Evolutionary conservation across 306 rosid species (phyloP).

Genomic region (Prunus kanzakura): DNA sequence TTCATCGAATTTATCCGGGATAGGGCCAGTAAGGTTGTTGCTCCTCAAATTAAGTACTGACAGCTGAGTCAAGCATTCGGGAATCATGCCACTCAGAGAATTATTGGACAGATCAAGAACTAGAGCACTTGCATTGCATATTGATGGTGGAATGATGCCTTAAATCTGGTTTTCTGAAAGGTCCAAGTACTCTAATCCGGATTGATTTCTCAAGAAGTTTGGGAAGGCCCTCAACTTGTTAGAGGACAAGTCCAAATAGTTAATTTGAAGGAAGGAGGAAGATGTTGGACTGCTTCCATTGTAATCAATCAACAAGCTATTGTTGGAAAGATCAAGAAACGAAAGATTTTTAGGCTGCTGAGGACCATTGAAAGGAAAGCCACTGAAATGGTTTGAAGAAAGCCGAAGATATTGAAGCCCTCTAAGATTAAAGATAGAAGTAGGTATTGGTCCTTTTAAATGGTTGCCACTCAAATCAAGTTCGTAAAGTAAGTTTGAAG

Average conservation of each 20-base stretch:
- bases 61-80: too few species aligned
- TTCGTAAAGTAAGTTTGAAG: background rate
- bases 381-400: slow-evolving; percentile 21
- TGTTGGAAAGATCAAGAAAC: slow-evolving; percentile 17
- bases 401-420: slow-evolving; percentile 25
- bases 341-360: slow-evolving; percentile 1
- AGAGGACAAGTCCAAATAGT: slow-evolving; percentile 32
- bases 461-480: slow-evolving; percentile 44
- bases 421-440: slow-evolving; percentile 9
- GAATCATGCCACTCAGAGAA: too few species aligned
- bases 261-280: slow-evolving; percentile 5
- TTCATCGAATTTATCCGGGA: too few species aligned
- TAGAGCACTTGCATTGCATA: too few species aligned
- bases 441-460: slow-evolving; percentile 38
- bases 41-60: too few species aligned
- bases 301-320: background rate
- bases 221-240: slow-evolving; percentile 19
- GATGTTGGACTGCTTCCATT: background rate
- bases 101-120: too few species aligned
- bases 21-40: too few species aligned
- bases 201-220: slow-evolving; percentile 19
- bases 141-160: background rate
- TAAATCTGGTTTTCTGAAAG: background rate
- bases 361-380: background rate
- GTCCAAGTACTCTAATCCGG: background rate